phyloP scores from a whole-genome alignment of 257 asterid genomes.

The Solanum medicagineum region DNA sequence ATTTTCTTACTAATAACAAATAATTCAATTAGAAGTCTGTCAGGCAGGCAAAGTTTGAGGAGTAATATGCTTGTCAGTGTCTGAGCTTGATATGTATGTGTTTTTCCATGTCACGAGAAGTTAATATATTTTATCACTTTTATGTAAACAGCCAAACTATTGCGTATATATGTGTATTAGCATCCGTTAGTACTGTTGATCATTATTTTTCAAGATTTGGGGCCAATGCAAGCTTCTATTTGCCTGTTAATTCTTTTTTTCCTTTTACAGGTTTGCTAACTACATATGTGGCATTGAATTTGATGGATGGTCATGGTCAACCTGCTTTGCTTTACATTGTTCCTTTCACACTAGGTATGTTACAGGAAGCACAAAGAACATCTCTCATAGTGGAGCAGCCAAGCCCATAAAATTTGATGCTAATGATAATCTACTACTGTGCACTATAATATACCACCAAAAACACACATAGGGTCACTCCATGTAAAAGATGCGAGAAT shows the following conservation, averaged over 20 bases:
- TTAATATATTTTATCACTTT: neutral
- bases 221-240: neutral
- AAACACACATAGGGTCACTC: neutral
- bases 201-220: neutral
- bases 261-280: conserved; percentile 58
- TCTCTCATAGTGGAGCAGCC: neutral
- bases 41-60: neutral
- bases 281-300: conserved; percentile 81
- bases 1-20: neutral
- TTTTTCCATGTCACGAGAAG: neutral
- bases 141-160: neutral
- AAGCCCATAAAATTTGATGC: neutral
- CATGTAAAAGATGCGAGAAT: neutral
- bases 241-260: neutral
- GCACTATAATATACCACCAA: neutral
- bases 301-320: conserved; percentile 98
- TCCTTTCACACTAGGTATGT: conserved; percentile 89
- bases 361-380: neutral
- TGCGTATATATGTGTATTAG: neutral
- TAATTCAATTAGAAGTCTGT: neutral
- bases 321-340: conserved; percentile 98
- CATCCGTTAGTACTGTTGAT: neutral
- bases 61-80: neutral
- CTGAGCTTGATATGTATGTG: neutral
- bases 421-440: neutral